Base-by-base conservation (phyloP, 345 rosid genomes). In the Citrus medica region DNA sequence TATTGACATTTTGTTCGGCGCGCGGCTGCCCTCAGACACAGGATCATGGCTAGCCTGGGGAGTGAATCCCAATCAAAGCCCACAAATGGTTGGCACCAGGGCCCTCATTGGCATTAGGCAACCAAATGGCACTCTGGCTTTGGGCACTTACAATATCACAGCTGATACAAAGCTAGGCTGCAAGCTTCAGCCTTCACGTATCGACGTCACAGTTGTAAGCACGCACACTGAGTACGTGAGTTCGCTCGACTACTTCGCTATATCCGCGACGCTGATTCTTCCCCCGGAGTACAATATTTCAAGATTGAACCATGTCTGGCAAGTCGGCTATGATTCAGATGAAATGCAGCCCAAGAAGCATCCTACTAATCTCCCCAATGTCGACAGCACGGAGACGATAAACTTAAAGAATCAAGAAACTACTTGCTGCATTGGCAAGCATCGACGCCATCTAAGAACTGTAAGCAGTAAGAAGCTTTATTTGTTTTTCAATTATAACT, bases 21-120 rank as follows among this genome's bases (percentile, higher is more conserved):
- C 66, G 0, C 77, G 37, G 67, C 48, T 62, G 3, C 14, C 65
- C 3, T 32, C 65, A 1, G 83, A 70, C 5, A 24, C n/a, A 10
- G 82, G 82, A 0, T 46, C 51, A 25, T 90, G 94, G 94, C 69
- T 90, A 6, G 94, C 88, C 6, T 90, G 94, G 94, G 90, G 94
- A 0, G 83, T 90, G 28, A 90, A 90, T 69, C 94, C 94, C 0
- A 5, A 22, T 2, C 9, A 53, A 7, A 7, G 7, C 40, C 87
- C 88, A 0, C 74, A 75, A 25, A 88, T 90, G 94, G 83, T 87
- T 5, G 92, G 94, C 10, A 90, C 94, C 17, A 66, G 88, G 37
- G 92, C 90, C 60, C 76, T 90, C 35, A 84, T 90, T 10, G 92
- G 84, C 60, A 73, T 87, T 5, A 80, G 46, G 37, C 62, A 56